These are phyloP conservation scores for Caloboletus firmus DNA, from an alignment of 1,284 basidiomycete genomes.

Conservation along the genomic window DNA sequence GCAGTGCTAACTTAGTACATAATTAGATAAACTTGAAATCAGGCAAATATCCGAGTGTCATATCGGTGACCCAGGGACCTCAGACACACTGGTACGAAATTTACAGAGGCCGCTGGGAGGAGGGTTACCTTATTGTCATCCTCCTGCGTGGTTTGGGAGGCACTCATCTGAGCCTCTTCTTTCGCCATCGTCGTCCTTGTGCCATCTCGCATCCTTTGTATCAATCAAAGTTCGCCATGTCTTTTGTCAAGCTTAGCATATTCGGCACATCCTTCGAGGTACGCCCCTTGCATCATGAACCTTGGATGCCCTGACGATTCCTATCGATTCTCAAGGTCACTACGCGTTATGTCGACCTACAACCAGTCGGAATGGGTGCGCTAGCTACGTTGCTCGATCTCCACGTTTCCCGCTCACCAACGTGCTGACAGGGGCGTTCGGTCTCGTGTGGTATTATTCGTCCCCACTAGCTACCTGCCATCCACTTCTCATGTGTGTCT, in stretches of 20 bases:
- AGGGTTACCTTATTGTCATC: constrained; percentile 18
- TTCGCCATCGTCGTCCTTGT: constrained; percentile 14
- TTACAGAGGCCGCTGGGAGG: constrained; percentile 7
- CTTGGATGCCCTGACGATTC: constrained; percentile 18
- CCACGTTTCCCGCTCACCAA: constrained; percentile 15
- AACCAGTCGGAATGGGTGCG: constrained; percentile 99
- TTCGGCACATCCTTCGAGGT: constrained; percentile 96
- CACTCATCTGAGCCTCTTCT: constrained; percentile 17
- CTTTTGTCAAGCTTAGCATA: constrained; percentile 97
- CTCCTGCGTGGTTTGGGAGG: constrained; percentile 14
- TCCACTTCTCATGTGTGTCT: constrained; percentile 12
- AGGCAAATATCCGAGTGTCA: too few species aligned
- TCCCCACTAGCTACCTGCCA: constrained; percentile 26
- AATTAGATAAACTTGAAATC: too few species aligned
- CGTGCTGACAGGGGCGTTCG: constrained; percentile 71
- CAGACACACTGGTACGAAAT: constrained; percentile 27
- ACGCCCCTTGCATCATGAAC: constrained; percentile 20
- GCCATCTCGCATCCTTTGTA: not conserved
- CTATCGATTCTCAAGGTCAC: constrained; percentile 71
- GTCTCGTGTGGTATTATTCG: constrained; percentile 79
- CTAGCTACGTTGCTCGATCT: constrained; percentile 29
- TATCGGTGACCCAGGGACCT: constrained; percentile 22
- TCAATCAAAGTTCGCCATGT: constrained; percentile 48
- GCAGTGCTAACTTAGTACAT: too few species aligned
- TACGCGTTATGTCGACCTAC: constrained; percentile 98